A percentile compares a stretch with the other conserved stretches of the same genome.
phyloP scores from a whole-genome alignment of 176 grass and related monocot species.

The Dactylis glomerata region DNA sequence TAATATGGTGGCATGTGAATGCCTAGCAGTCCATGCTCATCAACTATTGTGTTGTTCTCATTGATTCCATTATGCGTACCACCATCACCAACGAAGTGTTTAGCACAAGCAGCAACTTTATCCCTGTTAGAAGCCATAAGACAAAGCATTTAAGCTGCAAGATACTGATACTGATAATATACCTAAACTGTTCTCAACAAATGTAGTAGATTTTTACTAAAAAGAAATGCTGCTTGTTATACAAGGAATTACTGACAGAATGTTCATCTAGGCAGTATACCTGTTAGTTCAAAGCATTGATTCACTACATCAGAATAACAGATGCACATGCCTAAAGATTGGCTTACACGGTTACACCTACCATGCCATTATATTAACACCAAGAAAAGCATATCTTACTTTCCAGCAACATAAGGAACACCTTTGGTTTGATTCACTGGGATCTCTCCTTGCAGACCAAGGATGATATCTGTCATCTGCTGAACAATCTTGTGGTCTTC shows the following conservation, averaged over 20 bases:
- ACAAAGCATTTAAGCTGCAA: slow-evolving; percentile 11
- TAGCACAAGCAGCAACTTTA: slow-evolving; percentile 95
- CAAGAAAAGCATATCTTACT: slow-evolving; percentile 56
- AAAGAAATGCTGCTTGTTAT: slow-evolving; percentile 2
- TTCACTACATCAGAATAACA: slow-evolving; percentile 15
- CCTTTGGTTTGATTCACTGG: slow-evolving; percentile 81
- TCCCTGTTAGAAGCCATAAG: slow-evolving; percentile 57
- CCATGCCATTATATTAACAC: not conserved
- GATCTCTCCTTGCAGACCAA: slow-evolving; percentile 89
- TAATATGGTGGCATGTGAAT: slow-evolving; percentile 99
- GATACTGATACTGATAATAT: not conserved
- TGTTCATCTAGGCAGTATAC: slow-evolving; percentile 11
- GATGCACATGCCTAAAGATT: not conserved
- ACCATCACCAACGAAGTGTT: slow-evolving; percentile 95
- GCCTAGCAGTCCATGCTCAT: slow-evolving; percentile 61
- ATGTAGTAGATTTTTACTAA: slow-evolving; percentile 2
- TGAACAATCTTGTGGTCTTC: slow-evolving; percentile 86
- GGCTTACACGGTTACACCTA: not conserved
- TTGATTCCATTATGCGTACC: slow-evolving; percentile 92
- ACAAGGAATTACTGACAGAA: not conserved
- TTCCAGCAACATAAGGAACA: slow-evolving; percentile 86
- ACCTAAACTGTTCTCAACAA: not conserved
- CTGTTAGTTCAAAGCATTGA: not conserved
- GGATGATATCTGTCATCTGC: slow-evolving; percentile 94
- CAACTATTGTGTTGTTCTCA: slow-evolving; percentile 90